These are phyloP conservation scores for Neurospora tetraspora DNA, from an alignment of 495 filamentous ascomycete genomes.

Conservation along the genomic window DNA sequence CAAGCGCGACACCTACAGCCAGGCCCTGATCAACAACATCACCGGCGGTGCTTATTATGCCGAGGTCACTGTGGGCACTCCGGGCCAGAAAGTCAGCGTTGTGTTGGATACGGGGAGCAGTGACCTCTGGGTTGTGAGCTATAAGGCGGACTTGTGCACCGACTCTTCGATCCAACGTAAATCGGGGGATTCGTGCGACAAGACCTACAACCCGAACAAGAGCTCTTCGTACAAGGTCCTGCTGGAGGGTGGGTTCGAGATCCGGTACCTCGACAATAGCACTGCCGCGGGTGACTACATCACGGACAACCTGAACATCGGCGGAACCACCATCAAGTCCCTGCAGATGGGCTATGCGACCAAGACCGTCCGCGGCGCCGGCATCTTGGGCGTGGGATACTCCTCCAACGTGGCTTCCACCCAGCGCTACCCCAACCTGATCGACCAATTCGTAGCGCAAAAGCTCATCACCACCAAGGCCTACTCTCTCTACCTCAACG, in stretches of 20 bases:
- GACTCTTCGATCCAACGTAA: slow-evolving; percentile 19
- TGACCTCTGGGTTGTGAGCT: slow-evolving; percentile 64
- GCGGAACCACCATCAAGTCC: slow-evolving; percentile 47
- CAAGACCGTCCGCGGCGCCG: slow-evolving; percentile 53
- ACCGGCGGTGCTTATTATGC: slow-evolving; percentile 51
- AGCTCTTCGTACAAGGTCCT: slow-evolving; percentile 65
- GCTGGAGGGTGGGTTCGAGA: slow-evolving; percentile 56
- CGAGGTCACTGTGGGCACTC: slow-evolving; percentile 60
- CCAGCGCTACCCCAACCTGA: slow-evolving; percentile 65
- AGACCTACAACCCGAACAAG: slow-evolving; percentile 39
- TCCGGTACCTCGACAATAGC: slow-evolving; percentile 67
- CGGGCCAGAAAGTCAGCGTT: slow-evolving; percentile 45
- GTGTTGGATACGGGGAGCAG: slow-evolving; percentile 75
- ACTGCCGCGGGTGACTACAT: slow-evolving; percentile 60
- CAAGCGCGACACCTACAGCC: slow-evolving; percentile 20
- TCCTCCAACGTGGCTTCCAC: slow-evolving; percentile 57
- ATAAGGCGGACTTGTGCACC: slow-evolving; percentile 33
- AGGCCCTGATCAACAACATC: slow-evolving; percentile 36
- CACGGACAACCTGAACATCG: slow-evolving; percentile 63
- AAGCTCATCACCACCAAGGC: slow-evolving; percentile 68
- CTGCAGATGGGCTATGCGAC: slow-evolving; percentile 81
- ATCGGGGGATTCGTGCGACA: slow-evolving; percentile 23
- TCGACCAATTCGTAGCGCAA: slow-evolving; percentile 58
- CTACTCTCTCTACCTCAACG: slow-evolving; percentile 75
- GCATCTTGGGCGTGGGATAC: slow-evolving; percentile 90